These are phyloP conservation scores for Simplicillium aogashimaense DNA, from an alignment of 2,329 filamentous ascomycete species.

Conservation along the genomic window DNA sequence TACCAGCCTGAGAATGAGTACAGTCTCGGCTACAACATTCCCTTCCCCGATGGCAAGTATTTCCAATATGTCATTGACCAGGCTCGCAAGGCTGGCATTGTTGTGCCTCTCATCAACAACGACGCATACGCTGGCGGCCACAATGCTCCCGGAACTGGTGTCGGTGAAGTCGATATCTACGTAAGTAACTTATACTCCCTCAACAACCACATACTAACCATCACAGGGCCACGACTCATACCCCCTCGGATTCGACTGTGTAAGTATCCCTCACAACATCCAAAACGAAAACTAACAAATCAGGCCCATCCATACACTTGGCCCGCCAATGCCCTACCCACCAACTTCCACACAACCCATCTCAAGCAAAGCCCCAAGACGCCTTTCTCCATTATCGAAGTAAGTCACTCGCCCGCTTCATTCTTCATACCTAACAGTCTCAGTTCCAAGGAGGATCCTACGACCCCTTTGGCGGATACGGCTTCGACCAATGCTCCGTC, in stretches of 20 bases:
- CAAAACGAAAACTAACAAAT: neutral
- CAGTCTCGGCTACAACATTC: constrained; percentile 35
- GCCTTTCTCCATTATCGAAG: constrained; percentile 54
- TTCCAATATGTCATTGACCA: constrained; percentile 63
- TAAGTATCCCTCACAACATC: neutral
- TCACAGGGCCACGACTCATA: constrained; percentile 50
- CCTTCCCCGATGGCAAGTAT: constrained; percentile 58
- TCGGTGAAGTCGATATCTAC: constrained; percentile 49
- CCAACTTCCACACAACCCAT: constrained; percentile 46
- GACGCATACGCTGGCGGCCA: constrained; percentile 53
- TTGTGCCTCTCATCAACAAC: constrained; percentile 68
- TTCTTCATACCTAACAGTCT: neutral
- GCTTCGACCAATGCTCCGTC: constrained; percentile 56
- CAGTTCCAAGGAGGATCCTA: constrained; percentile 63
- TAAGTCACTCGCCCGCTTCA: constrained; percentile 12
- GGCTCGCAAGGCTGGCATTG: constrained; percentile 55
- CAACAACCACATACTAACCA: neutral
- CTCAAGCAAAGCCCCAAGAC: constrained; percentile 52
- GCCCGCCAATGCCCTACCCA: constrained; percentile 15
- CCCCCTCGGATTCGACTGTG: constrained; percentile 48
- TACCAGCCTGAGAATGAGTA: constrained; percentile 81
- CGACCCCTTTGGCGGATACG: constrained; percentile 64
- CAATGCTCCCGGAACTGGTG: constrained; percentile 52
- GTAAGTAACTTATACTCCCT: constrained; percentile 9
- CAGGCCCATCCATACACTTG: constrained; percentile 37